A percentile compares a stretch with the other conserved stretches of the same genome.
phyloP scores from a whole-genome alignment of 2,329 filamentous ascomycete genomes.

The Aureobasidium sp. region DNA sequence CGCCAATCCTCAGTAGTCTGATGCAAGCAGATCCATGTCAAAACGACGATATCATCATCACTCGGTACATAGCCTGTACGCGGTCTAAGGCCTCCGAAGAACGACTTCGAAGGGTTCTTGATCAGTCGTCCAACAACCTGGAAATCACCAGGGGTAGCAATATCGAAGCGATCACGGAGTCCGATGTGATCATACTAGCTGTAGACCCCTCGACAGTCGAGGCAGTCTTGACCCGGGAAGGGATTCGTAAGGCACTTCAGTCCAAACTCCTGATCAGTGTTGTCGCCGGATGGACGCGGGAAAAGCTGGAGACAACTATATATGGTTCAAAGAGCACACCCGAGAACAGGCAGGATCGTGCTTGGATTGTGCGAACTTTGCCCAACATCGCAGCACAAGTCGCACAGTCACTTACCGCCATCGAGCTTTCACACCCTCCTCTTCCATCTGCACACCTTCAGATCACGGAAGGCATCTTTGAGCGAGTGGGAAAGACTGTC shows the following conservation, averaged over 20 bases:
- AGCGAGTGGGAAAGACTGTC: background rate
- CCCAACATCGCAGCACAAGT: background rate
- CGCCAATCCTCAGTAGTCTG: background rate
- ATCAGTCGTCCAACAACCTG: no score
- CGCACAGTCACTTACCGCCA: background rate
- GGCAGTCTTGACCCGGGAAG: background rate
- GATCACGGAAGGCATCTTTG: background rate
- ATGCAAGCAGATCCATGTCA: background rate
- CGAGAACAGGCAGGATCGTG: background rate
- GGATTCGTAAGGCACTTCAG: background rate
- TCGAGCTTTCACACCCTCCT: background rate
- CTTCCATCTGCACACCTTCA: background rate
- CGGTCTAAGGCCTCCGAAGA: background rate
- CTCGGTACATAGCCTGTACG: background rate
- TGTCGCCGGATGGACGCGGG: background rate
- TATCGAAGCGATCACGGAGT: background rate
- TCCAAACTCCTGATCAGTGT: background rate
- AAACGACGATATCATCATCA: background rate
- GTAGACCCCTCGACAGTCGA: background rate
- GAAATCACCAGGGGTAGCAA: no score
- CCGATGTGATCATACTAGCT: background rate
- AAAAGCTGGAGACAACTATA: background rate
- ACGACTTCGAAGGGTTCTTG: background rate
- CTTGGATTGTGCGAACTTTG: background rate
- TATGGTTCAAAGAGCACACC: background rate